Conservation (phyloP, 352 stramenopile genomes). For the Elongisporangium anandrum region DNA sequence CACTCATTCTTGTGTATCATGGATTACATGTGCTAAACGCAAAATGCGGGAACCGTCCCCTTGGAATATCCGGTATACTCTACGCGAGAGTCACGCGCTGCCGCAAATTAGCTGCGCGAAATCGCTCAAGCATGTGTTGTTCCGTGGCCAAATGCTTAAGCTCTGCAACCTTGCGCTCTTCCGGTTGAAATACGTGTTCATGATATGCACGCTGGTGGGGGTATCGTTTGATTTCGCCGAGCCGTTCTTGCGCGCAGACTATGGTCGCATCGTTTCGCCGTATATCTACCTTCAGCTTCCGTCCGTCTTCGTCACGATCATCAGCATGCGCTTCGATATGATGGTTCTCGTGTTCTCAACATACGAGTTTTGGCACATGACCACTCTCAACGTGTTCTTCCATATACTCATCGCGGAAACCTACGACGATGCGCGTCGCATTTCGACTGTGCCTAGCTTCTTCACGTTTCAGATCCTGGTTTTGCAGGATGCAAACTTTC, state of each 20-base stretch:
- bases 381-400: not conserved
- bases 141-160: not conserved
- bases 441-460: not conserved
- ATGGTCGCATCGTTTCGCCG: not conserved
- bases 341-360: not conserved
- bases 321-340: not conserved
- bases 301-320: not conserved
- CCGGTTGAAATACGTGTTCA: not conserved
- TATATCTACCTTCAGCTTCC: not conserved
- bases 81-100: not conserved
- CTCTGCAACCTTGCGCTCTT: not conserved
- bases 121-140: not conserved
- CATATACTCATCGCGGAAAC: not conserved
- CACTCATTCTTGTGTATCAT: too few species aligned
- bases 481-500: too few species aligned
- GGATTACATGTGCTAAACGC: too few species aligned
- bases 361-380: not conserved
- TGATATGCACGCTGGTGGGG: not conserved
- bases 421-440: not conserved
- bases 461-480: not conserved
- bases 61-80: not conserved
- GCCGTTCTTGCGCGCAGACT: not conserved
- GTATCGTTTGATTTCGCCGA: not conserved
- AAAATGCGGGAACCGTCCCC: not conserved
- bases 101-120: not conserved